Conservation (phyloP, 1,284 basidiomycete species). For the Bjerkandera adusta region DNA sequence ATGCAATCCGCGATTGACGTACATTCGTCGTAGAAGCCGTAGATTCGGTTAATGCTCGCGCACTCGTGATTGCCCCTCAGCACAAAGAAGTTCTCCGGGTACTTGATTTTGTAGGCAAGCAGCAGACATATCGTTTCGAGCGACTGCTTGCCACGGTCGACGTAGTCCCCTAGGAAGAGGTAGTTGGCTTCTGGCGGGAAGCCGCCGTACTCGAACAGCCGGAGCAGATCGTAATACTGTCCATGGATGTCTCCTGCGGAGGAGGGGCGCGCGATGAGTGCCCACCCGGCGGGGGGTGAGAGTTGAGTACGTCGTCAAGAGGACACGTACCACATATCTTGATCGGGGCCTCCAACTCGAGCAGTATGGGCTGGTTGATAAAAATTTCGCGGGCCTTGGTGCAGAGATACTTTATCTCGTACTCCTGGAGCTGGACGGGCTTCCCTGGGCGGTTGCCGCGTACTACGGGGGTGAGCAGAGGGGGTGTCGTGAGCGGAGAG, state of each 20-base stretch:
- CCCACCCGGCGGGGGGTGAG: background rate
- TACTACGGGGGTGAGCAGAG: conserved; percentile 55
- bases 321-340: conserved; percentile 88
- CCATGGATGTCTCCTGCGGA: conserved; percentile 86
- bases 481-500: conserved; percentile 13
- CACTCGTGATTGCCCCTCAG: conserved; percentile 94
- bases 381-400: conserved; percentile 95
- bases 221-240: conserved; percentile 92
- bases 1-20: conserved; percentile 32
- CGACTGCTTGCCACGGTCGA: conserved; percentile 93
- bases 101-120: conserved; percentile 97
- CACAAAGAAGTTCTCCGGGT: conserved; percentile 97
- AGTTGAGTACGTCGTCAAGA: background rate
- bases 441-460: conserved; percentile 93
- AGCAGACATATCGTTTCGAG: conserved; percentile 92
- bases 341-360: conserved; percentile 94
- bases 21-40: conserved; percentile 98
- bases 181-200: conserved; percentile 97
- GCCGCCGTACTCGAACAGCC: conserved; percentile 93
- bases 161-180: conserved; percentile 94
- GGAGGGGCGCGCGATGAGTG: background rate
- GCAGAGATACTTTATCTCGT: conserved; percentile 95
- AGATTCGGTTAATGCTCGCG: conserved; percentile 93
- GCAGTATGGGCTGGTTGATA: conserved; percentile 92
- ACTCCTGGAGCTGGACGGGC: conserved; percentile 91